Base-by-base conservation (phyloP, 805 yeast genomes). In the Limtongia smithiae region DNA sequence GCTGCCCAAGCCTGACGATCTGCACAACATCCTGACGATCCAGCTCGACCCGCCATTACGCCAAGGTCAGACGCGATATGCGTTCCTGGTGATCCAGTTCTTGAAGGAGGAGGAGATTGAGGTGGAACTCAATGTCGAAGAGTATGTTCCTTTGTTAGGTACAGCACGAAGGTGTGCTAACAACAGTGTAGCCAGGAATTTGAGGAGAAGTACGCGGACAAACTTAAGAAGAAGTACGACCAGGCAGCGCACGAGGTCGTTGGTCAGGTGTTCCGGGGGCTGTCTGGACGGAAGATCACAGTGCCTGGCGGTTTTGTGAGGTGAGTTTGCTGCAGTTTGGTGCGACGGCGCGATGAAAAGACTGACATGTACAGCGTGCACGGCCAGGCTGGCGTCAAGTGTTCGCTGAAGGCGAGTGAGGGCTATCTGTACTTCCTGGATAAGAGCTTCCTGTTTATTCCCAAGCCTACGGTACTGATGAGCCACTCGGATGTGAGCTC, bases 51-150 rank as follows among this genome's bases (percentile, higher is more conserved):
- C 98, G 22, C 98, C 99, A 1, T 73, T 93, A 57, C 82, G 97
- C 67, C 99, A 93, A 71, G 99, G 99, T 48, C 97, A 93, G 71
- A 93, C 98, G 0, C 80, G 96, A 52, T 91, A 93, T 63, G 95
- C 96, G 35, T 93, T 87, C 66, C 72, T 93, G 65, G 91, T 89
- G 12, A 70, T 91, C 66, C 98, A 93, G 70, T 87, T 93, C 64
- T 79, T 83, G 53, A 80, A 82, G 46, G 96, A 89, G 57, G 98
- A 93, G 68, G 95, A 86, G 64, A 78, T 87, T 41, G 96, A 89
- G 67, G 82, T 91, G 33, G 96, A 88, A 63, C 74, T 93, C 61
- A 90, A 93, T 64, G 67, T 93, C 18, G 81, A 82, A 34, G 95
- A 90, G 37, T 48, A 48, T 7, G 54, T 47, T 17, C 8, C 9